Percentiles rank a stretch among this genome's conserved stretches.
Conservation (phyloP, 192 early-diverging fungal genomes). For the Spinellus fusiger region DNA sequence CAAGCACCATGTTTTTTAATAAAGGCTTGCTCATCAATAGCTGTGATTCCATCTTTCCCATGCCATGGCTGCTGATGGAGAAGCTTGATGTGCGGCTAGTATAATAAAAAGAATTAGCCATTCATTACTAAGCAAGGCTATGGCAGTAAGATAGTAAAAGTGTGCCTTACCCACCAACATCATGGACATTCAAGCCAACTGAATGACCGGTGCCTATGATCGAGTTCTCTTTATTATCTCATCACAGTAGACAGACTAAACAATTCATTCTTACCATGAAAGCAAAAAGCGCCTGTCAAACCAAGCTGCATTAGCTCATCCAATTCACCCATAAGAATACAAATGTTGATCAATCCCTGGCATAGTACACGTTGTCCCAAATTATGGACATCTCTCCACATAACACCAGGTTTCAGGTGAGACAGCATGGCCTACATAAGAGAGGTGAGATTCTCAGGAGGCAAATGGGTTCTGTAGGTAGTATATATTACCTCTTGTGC, state of each 20-base stretch:
- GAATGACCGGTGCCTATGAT: conserved; percentile 70
- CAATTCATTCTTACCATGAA: conserved; percentile 61
- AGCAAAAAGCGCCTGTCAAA: conserved; percentile 78
- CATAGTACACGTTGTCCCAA: conserved; percentile 56
- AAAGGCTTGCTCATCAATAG: conserved; percentile 70
- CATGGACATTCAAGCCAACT: conserved; percentile 91
- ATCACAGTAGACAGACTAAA: not conserved
- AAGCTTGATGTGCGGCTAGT: not conserved
- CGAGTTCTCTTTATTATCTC: not conserved
- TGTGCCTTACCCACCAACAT: conserved; percentile 39
- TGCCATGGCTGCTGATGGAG: not conserved
- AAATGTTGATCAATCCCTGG: conserved; percentile 63
- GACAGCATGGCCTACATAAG: conserved; percentile 50
- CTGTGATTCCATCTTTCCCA: conserved; percentile 18
- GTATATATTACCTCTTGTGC: conserved; percentile 53
- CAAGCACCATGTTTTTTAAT: conserved; percentile 77
- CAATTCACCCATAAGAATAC: conserved; percentile 60
- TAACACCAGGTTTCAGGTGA: conserved; percentile 64
- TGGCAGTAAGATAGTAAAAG: not conserved
- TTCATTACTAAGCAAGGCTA: not conserved
- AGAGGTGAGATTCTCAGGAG: not conserved
- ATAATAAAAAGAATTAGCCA: not conserved
- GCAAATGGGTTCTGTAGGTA: not conserved
- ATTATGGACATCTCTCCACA: conserved; percentile 90
- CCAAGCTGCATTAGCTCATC: conserved; percentile 55